phyloP scores from a whole-genome alignment of 2,329 filamentous ascomycete genomes.

The Fusarium sacchari region DNA sequence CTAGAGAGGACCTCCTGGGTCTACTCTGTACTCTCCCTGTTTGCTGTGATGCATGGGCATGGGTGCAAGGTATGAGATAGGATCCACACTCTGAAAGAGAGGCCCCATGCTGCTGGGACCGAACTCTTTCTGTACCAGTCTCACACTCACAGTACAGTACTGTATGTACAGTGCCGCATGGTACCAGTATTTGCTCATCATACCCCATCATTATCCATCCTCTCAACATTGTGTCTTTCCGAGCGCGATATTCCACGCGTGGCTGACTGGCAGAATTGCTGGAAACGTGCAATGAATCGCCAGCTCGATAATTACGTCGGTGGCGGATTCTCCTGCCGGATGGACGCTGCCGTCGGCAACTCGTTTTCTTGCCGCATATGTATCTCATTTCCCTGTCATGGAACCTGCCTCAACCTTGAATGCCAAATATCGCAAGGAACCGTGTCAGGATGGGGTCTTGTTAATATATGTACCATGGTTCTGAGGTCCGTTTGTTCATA shows the following conservation, averaged over 20 bases:
- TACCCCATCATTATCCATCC: constrained; percentile 8
- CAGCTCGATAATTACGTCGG: constrained; percentile 40
- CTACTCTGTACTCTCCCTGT: no score
- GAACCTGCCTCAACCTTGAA: constrained; percentile 6
- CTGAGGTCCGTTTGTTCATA: background rate
- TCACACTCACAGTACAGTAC: background rate
- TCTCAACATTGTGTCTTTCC: constrained; percentile 20
- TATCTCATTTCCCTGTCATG: constrained; percentile 16
- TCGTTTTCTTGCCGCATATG: constrained; percentile 3
- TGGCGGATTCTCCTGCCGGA: constrained; percentile 40
- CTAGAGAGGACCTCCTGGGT: constrained; percentile 14
- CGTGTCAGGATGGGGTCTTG: background rate
- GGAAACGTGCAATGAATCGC: constrained; percentile 35
- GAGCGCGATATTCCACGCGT: constrained; percentile 31
- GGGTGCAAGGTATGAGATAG: constrained; percentile 10
- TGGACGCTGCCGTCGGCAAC: constrained; percentile 42
- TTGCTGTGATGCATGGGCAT: constrained; percentile 34
- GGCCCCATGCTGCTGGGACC: constrained; percentile 40
- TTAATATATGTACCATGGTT: background rate
- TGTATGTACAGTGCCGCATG: constrained; percentile 2
- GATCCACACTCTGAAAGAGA: constrained; percentile 36
- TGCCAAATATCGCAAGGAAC: constrained; percentile 1
- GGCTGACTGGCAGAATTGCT: constrained; percentile 13
- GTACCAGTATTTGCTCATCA: background rate
- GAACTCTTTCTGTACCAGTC: background rate